A percentile compares a stretch with the other conserved stretches of the same genome.
Conservation (phyloP, 2,329 filamentous ascomycete genomes). For the Sporothrix euskadiensis region DNA sequence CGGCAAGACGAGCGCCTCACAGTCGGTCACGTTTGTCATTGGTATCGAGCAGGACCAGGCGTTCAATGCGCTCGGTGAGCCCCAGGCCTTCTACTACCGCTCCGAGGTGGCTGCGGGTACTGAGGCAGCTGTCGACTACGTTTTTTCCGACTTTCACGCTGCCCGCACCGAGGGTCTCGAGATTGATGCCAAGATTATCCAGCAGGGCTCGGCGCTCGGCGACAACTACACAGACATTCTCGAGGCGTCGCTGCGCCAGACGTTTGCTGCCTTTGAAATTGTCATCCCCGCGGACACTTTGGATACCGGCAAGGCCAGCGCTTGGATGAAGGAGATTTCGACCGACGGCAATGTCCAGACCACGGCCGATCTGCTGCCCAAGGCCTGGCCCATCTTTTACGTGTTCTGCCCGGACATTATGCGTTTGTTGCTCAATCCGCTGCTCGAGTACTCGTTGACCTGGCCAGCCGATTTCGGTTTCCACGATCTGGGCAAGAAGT, state of each 20-base stretch:
- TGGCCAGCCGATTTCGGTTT: constrained; percentile 23
- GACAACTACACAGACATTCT: constrained; percentile 23
- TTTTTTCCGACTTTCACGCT: constrained; percentile 16
- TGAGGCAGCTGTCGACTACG: constrained; percentile 1
- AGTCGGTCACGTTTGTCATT: constrained; percentile 20
- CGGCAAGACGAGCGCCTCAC: neutral
- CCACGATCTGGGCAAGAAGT: constrained; percentile 26
- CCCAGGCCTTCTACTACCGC: constrained; percentile 23
- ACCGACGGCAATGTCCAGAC: constrained; percentile 25
- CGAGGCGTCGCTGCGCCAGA: constrained; percentile 20
- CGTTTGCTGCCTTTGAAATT: constrained; percentile 15
- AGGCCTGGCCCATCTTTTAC: constrained; percentile 24
- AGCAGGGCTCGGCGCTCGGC: neutral
- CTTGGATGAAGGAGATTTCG: constrained; percentile 27
- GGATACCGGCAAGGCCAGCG: constrained; percentile 15
- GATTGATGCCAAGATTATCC: constrained; percentile 16
- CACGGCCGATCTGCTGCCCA: constrained; percentile 24
- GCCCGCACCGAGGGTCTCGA: constrained; percentile 8
- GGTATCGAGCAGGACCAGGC: constrained; percentile 24
- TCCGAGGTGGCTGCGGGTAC: constrained; percentile 4
- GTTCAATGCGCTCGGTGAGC: constrained; percentile 1
- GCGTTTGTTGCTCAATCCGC: constrained; percentile 16
- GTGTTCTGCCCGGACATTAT: constrained; percentile 21
- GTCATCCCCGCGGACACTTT: constrained; percentile 18
- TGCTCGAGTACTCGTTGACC: constrained; percentile 18